Base-by-base conservation (phyloP, 257 asterid genomes). In the Agastache rugosa region DNA sequence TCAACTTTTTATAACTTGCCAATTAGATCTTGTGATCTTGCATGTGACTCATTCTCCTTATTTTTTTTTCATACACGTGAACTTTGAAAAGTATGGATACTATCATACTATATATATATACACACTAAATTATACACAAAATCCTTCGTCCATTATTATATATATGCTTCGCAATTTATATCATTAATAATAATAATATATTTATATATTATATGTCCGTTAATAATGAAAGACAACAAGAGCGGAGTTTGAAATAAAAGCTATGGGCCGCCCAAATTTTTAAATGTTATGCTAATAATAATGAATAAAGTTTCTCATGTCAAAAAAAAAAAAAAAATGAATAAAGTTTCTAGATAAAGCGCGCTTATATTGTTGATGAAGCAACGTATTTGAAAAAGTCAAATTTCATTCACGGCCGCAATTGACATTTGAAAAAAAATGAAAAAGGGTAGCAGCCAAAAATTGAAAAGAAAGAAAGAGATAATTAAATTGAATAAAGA, bases 381-480 rank as follows among this genome's bases (percentile, higher is more conserved):
- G 84, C 80, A 84, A 81, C 8, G 34, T 47, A 69, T 25, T 76
- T 69, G 89, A 83, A 88, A 81, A 8, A 69, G 94, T 89, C 95
- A 85, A 86, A 69, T 76, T 76, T 72, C 17, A 77, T 7, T 37
- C 16, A 23, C 31, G 55, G 84, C 81, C 79, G 79, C 82, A 81
- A 78, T 74, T 77, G 81, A 81, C 77, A 64, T 60, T 73, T 76
- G 61, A 61, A 74, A 58, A 8, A 44, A 23, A 0, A 23, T 17
- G 41, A 76, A 72, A 81, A 72, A 58, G 35, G 22, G 55, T 20
- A 47, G 72, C n/a, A 68, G 62, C 72, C 63, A 58, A 39, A 71
- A 17, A 27, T 45, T 50, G 34, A 34, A 65, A 63, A 42, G 42
- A 65, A 63, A 42, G 42, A 25, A 56, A 66, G 63, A 37, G 58